phyloP scores from a whole-genome alignment of 345 rosid species.

The Citropsis articulata region DNA sequence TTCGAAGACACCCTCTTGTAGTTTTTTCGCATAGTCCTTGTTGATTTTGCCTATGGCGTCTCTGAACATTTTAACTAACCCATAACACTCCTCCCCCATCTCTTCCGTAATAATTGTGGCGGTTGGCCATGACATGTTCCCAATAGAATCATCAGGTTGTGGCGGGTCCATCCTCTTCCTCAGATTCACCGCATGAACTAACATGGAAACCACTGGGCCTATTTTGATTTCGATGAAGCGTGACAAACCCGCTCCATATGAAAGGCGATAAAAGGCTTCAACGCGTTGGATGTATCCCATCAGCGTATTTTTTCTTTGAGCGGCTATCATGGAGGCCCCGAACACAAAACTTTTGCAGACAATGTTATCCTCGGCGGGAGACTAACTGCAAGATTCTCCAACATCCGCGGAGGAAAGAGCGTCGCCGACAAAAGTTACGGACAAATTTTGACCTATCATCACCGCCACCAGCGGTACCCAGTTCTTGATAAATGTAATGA shows the following conservation, averaged over 20 bases:
- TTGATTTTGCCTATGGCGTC: conserved; percentile 27
- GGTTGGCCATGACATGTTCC: conserved; percentile 25
- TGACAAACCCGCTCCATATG: conserved; percentile 40
- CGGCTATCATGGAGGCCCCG: conserved; percentile 19
- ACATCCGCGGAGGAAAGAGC: conserved; percentile 39
- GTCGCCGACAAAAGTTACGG: conserved; percentile 35
- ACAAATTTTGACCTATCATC: neutral
- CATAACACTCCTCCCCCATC: conserved; percentile 2
- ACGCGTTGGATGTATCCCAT: conserved; percentile 26
- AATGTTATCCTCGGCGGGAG: conserved; percentile 27
- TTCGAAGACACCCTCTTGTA: conserved; percentile 20
- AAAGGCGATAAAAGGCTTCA: conserved; percentile 44
- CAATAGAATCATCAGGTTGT: conserved; percentile 34
- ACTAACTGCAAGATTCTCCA: conserved; percentile 1
- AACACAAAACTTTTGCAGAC: conserved; percentile 40
- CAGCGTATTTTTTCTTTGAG: conserved; percentile 25
- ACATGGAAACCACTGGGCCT: conserved; percentile 6
- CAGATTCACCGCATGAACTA: conserved; percentile 37
- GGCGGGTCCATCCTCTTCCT: conserved; percentile 28
- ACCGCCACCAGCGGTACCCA: conserved; percentile 7
- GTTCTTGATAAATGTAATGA: neutral
- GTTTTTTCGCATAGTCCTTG: conserved; percentile 24
- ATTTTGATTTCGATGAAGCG: conserved; percentile 21
- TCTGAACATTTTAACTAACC: conserved; percentile 25
- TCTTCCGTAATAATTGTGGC: conserved; percentile 4